Base-by-base conservation (phyloP, 441 rosid genomes). In the Daphne laureola region DNA sequence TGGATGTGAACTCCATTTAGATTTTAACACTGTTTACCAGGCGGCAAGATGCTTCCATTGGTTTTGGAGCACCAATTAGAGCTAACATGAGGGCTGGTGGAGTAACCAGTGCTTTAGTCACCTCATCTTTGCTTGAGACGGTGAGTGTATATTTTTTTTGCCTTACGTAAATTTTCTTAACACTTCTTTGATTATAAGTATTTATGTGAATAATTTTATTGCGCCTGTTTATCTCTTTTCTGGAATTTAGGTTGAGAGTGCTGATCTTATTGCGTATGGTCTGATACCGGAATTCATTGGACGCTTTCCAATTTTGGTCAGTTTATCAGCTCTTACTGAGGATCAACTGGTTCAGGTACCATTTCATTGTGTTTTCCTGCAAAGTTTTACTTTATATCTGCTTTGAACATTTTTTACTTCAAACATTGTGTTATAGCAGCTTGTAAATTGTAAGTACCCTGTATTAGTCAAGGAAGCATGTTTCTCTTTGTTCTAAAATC, bases 251-350 rank as follows among this genome's bases (percentile, higher is more conserved):
- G 96, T 81, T 58, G 98, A 91, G 67, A 86, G 98, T 75, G 56
- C 83, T n/a, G 96, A 91, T 77, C 95, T 92, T 50, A 81, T 84
- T 61, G 83, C 96, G 8, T 92, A 92, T 57, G 98, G 98, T 43
- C 98, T 92, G 65, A 92, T 92, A 67, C 98, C 98, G 1, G 98
- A 92, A 74, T 92, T 88, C 72, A 78, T 92, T 58, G 96, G 98
- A 53, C 96, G 96, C 25, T 88, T 92, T 66, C 95, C 96, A 11
- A 79, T 91, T 64, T 53, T 92, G 73, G 96, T 86, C 72, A 82
- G 95, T 67, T 86, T 92, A 75, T 80, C 75, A 53, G 91, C 95
- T 73, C 78, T 92, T 51, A 78, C 94, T 0, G 95, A 92, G 70
- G 96, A 88, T 50, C 94, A 92, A 65, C 96, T 92, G 51, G 76